Evolutionary conservation across 2,329 filamentous ascomycete species (phyloP), one percentile per base, ranked within the genome.

Genomic region (Apiospora saccharicola): DNA sequence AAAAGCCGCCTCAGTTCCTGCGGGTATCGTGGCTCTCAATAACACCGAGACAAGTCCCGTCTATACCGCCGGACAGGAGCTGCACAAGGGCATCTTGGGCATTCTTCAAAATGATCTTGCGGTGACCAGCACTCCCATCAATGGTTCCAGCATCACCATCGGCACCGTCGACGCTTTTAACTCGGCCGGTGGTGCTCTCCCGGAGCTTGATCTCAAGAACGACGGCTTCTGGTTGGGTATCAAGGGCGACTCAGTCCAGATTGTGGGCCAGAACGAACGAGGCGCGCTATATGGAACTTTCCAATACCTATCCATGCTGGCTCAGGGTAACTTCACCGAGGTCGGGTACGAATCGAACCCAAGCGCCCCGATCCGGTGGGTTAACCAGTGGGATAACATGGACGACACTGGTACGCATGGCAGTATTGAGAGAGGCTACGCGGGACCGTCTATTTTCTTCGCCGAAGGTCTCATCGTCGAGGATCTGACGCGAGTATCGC

Each of bases 371-470:
- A 81, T 94, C 57, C 86, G 92, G 74, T 93, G 91, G 92, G 87
- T 90, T 0, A 93, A 94, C 77, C 88, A 94, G 75, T 94, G 92
- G 92, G 91, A 94, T 78, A 93, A 94, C 75, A 83, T 93, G 79
- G 87, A 91, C 72, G 57, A 64, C 22, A 64, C 57, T 34, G 57
- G 57, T 13, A 64, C 57, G 4, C 57, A 64, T 41, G 87, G 91
- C 16, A 90, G 86, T 53, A 90, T 94, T 64, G 92, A 93, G 79
- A 84, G 91, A 70, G 92, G 92, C 24, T 94, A 92, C 75, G 91
- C 86, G 4, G 92, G 92, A 0, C 82, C 85, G 0, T 93, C 91
- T 0, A 91, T 93, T 71, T 94, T 93, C 82, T 94, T 93, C 80
- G 81, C 84, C 67, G 82, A 90, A 70, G 90, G 88, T 68, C 78